Conservation (phyloP, 768 basidiomycete species). For the Kwoniella dejecticola region DNA sequence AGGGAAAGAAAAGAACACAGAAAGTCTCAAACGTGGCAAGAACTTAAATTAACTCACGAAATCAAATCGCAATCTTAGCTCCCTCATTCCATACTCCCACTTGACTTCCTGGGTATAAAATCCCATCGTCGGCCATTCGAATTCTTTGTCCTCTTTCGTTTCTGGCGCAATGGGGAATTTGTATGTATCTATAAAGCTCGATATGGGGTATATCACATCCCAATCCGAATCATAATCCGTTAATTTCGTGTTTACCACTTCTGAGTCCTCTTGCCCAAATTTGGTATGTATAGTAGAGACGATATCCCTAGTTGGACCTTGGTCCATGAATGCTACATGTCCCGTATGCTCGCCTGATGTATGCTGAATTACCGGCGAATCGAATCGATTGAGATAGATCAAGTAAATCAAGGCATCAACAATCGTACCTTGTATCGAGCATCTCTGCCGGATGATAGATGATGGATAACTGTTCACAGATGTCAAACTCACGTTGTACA, state of each 20-base stretch:
- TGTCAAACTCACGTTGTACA: conserved; percentile 81
- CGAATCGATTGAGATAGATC: no score
- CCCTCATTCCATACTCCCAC: conserved; percentile 59
- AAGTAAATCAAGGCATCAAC: no score
- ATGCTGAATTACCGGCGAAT: no score
- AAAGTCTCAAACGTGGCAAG: no score
- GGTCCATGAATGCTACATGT: conserved; percentile 81
- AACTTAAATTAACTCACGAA: conserved; percentile 53
- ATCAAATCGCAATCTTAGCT: conserved; percentile 35
- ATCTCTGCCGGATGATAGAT: no score
- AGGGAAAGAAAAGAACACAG: background rate
- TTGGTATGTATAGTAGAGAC: conserved; percentile 64
- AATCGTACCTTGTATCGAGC: no score
- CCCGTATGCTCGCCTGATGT: conserved; percentile 71
- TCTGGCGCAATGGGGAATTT: conserved; percentile 62
- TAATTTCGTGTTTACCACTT: conserved; percentile 63
- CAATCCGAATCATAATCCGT: conserved; percentile 81
- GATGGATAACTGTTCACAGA: no score
- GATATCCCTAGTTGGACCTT: conserved; percentile 71
- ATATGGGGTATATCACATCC: conserved; percentile 62
- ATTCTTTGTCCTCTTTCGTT: conserved; percentile 55
- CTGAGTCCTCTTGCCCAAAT: conserved; percentile 61
- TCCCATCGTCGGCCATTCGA: conserved; percentile 63
- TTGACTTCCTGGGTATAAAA: conserved; percentile 61
- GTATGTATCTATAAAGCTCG: conserved; percentile 79